Evolutionary conservation across 192 early-diverging fungal genomes (phyloP).

Genomic region (Funneliformis mosseae): DNA sequence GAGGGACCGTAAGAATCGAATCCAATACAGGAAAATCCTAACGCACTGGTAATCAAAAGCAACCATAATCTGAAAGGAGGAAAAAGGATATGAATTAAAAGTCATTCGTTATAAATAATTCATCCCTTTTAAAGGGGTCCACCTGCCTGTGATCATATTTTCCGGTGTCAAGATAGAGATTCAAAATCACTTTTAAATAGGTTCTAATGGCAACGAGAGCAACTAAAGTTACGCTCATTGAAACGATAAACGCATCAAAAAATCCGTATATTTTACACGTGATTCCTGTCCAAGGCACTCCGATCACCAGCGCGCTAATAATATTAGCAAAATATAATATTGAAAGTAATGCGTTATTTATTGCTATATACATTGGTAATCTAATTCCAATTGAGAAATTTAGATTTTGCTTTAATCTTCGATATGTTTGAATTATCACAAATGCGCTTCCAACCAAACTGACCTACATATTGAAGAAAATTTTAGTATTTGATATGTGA

Average conservation of each 20-base stretch:
- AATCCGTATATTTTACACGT: conserved; percentile 6
- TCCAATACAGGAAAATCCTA: background rate
- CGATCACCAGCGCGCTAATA: background rate
- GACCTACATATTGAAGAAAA: background rate
- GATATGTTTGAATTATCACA: background rate
- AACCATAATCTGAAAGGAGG: background rate
- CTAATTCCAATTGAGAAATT: background rate
- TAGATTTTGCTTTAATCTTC: background rate
- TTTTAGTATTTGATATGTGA: background rate
- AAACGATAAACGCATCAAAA: background rate
- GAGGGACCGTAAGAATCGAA: conserved; percentile 1
- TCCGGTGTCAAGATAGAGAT: background rate
- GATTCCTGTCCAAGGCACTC: background rate
- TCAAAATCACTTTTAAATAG: background rate
- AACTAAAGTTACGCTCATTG: background rate
- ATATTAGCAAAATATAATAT: background rate
- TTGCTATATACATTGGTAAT: conserved; percentile 12
- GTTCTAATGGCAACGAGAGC: background rate
- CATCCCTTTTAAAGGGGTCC: background rate
- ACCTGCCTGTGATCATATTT: background rate
- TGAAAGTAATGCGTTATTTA: background rate
- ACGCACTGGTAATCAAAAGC: background rate
- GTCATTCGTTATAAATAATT: background rate
- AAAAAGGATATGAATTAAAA: background rate
- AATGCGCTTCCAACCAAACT: background rate